Conservation (phyloP, 495 filamentous ascomycete species). For the Aspergillus homomorphus region DNA sequence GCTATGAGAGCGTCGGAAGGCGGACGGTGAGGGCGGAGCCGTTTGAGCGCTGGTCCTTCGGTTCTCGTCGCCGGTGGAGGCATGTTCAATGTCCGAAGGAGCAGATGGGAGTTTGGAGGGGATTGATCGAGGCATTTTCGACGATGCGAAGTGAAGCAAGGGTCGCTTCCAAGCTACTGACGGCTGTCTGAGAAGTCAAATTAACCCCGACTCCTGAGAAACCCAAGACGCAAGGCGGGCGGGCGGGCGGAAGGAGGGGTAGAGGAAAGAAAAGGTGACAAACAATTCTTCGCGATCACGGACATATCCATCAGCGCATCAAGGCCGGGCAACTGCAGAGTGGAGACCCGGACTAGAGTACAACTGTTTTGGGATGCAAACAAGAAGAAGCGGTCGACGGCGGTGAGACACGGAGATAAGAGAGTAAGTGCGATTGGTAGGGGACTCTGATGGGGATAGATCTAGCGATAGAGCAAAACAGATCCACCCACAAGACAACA, state of each 20-base stretch:
- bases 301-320: slow-evolving; percentile 1
- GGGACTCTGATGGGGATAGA: neutral
- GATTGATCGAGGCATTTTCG: slow-evolving; percentile 25
- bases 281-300: neutral
- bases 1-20: slow-evolving; percentile 34
- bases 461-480: neutral
- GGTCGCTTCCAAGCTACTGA: slow-evolving; percentile 15
- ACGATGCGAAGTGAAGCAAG: slow-evolving; percentile 9
- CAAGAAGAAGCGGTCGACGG: neutral
- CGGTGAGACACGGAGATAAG: neutral
- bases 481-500: no score
- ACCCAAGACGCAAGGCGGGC: neutral
- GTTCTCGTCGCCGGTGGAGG: slow-evolving; percentile 10
- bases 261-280: neutral
- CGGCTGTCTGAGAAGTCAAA: slow-evolving; percentile 3
- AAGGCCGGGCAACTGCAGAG: neutral
- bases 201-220: slow-evolving; percentile 7
- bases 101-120: slow-evolving; percentile 17
- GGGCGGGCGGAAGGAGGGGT: neutral
- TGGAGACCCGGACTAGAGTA: neutral
- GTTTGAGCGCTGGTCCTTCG: slow-evolving; percentile 23
- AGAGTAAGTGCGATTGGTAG: neutral
- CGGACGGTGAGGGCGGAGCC: slow-evolving; percentile 39
- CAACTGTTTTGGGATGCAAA: neutral
- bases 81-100: slow-evolving; percentile 12